Conservation (phyloP, 805 yeast species). For the Nakazawaea holstii region DNA sequence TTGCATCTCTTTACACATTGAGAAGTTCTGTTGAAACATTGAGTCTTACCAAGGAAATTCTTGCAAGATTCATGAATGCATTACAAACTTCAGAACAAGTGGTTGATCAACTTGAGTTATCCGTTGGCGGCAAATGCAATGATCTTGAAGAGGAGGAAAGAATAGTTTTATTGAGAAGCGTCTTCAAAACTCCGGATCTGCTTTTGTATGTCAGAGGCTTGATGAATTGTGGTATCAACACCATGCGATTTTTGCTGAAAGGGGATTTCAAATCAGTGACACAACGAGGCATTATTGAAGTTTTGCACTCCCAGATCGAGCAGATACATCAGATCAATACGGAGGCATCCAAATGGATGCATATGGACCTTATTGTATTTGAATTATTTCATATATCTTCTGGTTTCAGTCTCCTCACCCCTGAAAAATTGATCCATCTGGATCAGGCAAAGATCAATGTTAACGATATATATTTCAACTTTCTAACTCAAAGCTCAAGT, state of each 20-base stretch:
- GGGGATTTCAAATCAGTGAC: background rate
- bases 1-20: background rate
- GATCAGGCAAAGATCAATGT: background rate
- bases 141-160: too few species aligned
- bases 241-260: background rate
- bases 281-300: background rate
- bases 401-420: background rate
- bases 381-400: background rate
- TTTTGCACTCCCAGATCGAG: too few species aligned
- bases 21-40: background rate
- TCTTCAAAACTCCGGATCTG: background rate
- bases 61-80: too few species aligned
- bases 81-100: too few species aligned
- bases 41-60: too few species aligned
- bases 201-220: background rate
- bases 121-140: too few species aligned
- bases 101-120: too few species aligned
- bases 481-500: background rate
- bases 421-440: background rate
- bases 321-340: background rate
- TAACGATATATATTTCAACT: background rate
- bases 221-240: background rate
- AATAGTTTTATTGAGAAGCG: background rate
- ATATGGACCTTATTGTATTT: background rate
- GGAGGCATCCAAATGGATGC: background rate